These are phyloP conservation scores for Lachancea mirantina DNA, from an alignment of 805 yeast genomes.

Conservation along the genomic window DNA sequence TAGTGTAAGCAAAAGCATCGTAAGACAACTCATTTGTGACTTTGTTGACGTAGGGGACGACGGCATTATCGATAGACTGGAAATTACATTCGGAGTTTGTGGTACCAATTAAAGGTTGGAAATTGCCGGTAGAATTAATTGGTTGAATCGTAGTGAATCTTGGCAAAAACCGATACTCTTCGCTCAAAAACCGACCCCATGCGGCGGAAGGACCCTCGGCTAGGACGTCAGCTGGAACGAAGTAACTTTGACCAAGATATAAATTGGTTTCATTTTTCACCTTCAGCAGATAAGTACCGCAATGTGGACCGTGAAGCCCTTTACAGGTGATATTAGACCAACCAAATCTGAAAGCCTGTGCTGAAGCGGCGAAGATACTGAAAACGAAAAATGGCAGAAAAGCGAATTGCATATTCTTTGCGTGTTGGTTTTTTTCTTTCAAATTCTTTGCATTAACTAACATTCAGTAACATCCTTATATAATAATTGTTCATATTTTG, in stretches of 20 bases:
- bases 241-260: constrained; percentile 11
- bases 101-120: constrained; percentile 10
- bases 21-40: constrained; percentile 13
- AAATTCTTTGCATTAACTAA: no score
- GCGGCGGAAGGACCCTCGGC: constrained; percentile 10
- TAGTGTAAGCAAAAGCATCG: constrained; percentile 11
- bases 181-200: constrained; percentile 12
- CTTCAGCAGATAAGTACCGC: constrained; percentile 13
- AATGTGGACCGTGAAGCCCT: constrained; percentile 12
- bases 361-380: constrained; percentile 5
- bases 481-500: no score
- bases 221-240: constrained; percentile 14
- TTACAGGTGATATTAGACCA: constrained; percentile 11
- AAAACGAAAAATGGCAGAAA: not conserved
- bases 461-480: no score
- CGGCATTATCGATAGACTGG: constrained; percentile 10
- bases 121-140: constrained; percentile 12
- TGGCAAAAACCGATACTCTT: constrained; percentile 11
- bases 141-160: constrained; percentile 13
- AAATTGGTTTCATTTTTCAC: constrained; percentile 12
- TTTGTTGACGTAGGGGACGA: constrained; percentile 11
- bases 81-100: constrained; percentile 13
- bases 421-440: no score
- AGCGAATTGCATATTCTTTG: constrained; percentile 1
- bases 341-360: constrained; percentile 12